A percentile compares a stretch with the other conserved stretches of the same genome.
phyloP scores from a whole-genome alignment of 2,329 filamentous ascomycete genomes.

The Immersiporthe knoxdaviesiana region DNA sequence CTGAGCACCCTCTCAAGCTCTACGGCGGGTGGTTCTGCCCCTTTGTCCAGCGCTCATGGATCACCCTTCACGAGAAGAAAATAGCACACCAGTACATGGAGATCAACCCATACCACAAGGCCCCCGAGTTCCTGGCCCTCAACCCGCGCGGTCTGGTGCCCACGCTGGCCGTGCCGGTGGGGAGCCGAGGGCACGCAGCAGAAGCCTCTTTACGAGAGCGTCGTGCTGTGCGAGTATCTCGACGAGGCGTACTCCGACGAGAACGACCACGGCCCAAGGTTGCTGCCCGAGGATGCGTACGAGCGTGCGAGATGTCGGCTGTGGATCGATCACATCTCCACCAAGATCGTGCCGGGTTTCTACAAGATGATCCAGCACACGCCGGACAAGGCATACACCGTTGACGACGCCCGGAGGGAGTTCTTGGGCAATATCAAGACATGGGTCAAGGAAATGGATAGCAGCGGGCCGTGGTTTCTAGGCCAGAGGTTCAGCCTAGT shows the following conservation, averaged over 20 bases:
- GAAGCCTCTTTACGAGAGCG: conserved; percentile 73
- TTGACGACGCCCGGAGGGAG: conserved; percentile 59
- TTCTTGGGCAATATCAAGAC: conserved; percentile 62
- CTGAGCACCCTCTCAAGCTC: conserved; percentile 61
- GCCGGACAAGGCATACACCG: conserved; percentile 49
- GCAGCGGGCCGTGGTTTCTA: conserved; percentile 67
- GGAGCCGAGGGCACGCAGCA: conserved; percentile 36
- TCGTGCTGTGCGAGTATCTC: conserved; percentile 74
- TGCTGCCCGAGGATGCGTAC: conserved; percentile 67
- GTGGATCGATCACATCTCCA: conserved; percentile 75
- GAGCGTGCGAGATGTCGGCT: conserved; percentile 67
- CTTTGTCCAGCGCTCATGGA: conserved; percentile 73
- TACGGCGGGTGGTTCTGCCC: conserved; percentile 78
- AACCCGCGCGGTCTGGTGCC: conserved; percentile 79
- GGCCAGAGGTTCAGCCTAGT: conserved; percentile 67
- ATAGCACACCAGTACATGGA: conserved; percentile 77
- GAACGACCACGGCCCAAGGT: conserved; percentile 43
- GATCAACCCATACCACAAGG: conserved; percentile 79
- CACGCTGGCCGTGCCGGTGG: conserved; percentile 59
- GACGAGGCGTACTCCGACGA: conserved; percentile 68
- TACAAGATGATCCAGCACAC: conserved; percentile 66
- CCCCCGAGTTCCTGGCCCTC: conserved; percentile 65
- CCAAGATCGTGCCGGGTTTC: conserved; percentile 68
- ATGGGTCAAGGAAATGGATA: conserved; percentile 63
- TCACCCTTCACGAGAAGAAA: conserved; percentile 72